Conservation (phyloP, 2,329 filamentous ascomycete genomes). For the Ophiostoma sp. region DNA sequence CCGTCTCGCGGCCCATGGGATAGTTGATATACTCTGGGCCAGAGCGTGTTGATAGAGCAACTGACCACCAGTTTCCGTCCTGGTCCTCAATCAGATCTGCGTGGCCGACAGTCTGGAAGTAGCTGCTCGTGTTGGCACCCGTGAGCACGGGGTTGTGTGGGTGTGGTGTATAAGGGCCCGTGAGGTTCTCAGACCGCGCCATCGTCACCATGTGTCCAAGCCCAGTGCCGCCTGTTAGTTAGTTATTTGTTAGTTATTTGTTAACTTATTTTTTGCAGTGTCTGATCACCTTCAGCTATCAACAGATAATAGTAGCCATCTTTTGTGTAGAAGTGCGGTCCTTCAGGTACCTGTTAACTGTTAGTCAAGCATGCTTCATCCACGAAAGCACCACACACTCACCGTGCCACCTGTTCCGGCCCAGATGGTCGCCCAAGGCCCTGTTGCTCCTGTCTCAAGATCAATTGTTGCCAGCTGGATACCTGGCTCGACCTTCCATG, state of each 20-base stretch:
- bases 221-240: background rate
- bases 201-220: background rate
- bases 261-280: background rate
- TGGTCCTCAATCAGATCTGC: background rate
- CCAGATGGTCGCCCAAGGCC: background rate
- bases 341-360: background rate
- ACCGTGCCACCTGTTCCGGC: background rate
- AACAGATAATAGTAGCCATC: background rate
- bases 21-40: background rate
- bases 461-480: background rate
- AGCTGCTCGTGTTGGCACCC: background rate
- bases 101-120: background rate
- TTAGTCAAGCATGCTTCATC: background rate
- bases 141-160: background rate
- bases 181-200: background rate
- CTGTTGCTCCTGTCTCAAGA: background rate
- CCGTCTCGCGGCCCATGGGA: background rate
- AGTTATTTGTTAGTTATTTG: background rate
- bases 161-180: background rate
- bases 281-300: background rate
- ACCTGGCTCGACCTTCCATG: background rate
- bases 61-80: background rate
- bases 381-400: background rate
- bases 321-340: background rate
- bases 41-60: background rate